Percentiles rank a stretch among this genome's conserved stretches.
These are phyloP conservation scores for Pythium grandisporangium DNA, from an alignment of 352 stramenopile genomes.

Conservation along the genomic window DNA sequence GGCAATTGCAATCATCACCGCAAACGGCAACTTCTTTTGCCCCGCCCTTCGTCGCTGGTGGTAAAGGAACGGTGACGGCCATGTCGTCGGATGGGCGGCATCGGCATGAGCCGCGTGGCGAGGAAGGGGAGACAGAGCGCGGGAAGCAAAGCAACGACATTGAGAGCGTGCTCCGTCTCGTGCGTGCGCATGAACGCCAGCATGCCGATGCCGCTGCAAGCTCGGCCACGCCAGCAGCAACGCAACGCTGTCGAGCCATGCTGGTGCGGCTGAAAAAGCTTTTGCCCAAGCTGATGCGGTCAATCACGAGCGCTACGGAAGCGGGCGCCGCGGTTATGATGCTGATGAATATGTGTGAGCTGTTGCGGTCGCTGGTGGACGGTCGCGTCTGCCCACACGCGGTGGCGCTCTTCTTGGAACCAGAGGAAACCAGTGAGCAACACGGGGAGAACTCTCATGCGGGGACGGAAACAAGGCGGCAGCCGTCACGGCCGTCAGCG, in stretches of 20 bases:
- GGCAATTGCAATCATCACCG: no score
- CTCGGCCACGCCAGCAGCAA: slow-evolving; percentile 5
- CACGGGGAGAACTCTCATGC: no score
- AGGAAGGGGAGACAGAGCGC: no score
- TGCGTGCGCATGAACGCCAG: slow-evolving; percentile 9
- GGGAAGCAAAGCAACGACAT: no score
- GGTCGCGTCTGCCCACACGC: slow-evolving; percentile 13
- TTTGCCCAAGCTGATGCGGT: slow-evolving; percentile 12
- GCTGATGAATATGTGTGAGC: slow-evolving; percentile 13
- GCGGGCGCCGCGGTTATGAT: slow-evolving; percentile 3
- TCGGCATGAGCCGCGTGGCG: not conserved
- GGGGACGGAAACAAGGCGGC: no score
- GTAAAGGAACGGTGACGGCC: no score
- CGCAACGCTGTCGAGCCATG: slow-evolving; percentile 13
- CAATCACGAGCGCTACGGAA: slow-evolving; percentile 5
- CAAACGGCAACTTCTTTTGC: no score
- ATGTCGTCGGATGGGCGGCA: slow-evolving; percentile 37
- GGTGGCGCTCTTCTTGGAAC: slow-evolving; percentile 10
- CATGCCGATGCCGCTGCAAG: slow-evolving; percentile 14
- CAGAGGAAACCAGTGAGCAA: no score
- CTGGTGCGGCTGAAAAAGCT: slow-evolving; percentile 15
- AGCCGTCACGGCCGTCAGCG: not conserved
- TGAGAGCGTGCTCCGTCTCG: slow-evolving; percentile 10
- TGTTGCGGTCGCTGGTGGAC: slow-evolving; percentile 14
- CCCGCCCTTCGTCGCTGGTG: no score